A percentile compares a stretch with the other conserved stretches of the same genome.
Conservation (phyloP, 768 basidiomycete genomes). For the Termitomyces sp. region DNA sequence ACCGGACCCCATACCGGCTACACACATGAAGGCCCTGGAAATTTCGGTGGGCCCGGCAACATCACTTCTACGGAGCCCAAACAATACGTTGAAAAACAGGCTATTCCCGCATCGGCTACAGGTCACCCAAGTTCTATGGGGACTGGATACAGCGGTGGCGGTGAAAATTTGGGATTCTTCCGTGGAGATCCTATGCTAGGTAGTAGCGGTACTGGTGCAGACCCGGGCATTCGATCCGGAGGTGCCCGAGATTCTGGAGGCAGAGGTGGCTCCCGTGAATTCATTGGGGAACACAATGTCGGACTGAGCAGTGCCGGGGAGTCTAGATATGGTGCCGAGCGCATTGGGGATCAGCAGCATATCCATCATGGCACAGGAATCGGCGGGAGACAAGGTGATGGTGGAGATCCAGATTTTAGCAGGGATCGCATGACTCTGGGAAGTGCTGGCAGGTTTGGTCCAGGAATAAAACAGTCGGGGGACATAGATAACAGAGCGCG, state of each 20-base stretch:
- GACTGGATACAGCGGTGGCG: constrained; percentile 1
- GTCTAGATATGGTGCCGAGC: constrained; percentile 1
- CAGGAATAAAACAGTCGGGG: background rate
- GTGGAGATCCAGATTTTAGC: background rate
- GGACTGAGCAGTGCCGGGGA: background rate
- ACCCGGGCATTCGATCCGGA: background rate
- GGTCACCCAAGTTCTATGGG: background rate
- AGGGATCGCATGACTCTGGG: constrained; percentile 2
- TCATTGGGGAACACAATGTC: background rate
- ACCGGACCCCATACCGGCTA: background rate
- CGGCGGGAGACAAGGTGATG: background rate
- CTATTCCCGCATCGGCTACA: background rate
- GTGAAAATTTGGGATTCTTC: constrained; percentile 3
- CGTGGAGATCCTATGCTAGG: constrained; percentile 5
- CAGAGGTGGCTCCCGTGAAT: background rate
- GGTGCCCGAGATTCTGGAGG: background rate
- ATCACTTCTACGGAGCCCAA: background rate
- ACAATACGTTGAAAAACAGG: background rate
- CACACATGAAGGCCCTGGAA: background rate
- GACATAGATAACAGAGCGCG: background rate
- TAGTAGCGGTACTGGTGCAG: constrained; percentile 3
- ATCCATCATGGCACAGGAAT: constrained; percentile 6
- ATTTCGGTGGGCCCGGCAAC: background rate
- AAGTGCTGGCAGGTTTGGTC: background rate
- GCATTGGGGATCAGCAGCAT: background rate